Percentiles rank a stretch among this genome's conserved stretches.
Conservation (phyloP, 1,284 basidiomycete species). For the Ustilago vetiveriae region DNA sequence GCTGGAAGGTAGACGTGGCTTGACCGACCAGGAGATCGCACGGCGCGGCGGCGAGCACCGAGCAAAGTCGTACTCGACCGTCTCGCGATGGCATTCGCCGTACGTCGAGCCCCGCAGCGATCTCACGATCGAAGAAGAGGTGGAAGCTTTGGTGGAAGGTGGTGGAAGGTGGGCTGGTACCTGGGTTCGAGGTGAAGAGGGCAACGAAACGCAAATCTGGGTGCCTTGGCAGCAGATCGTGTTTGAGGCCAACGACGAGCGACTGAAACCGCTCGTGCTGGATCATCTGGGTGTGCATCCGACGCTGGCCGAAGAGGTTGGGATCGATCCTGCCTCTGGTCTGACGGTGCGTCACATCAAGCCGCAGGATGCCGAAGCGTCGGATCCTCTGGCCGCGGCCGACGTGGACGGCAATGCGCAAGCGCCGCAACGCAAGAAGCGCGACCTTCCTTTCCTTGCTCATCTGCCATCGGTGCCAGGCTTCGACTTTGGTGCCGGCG, state of each 20-base stretch:
- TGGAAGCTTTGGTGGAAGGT: constrained; percentile 93
- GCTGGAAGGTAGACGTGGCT: constrained; percentile 65
- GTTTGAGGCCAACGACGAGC: constrained; percentile 61
- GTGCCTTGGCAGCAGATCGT: constrained; percentile 63
- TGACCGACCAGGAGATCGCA: constrained; percentile 67
- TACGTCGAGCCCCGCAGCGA: constrained; percentile 79
- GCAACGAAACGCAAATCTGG: constrained; percentile 50
- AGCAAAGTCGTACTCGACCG: constrained; percentile 81
- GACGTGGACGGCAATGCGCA: constrained; percentile 6
- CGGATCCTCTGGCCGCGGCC: constrained; percentile 7
- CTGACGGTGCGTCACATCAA: constrained; percentile 43
- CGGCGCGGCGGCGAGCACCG: constrained; percentile 68
- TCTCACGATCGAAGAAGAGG: constrained; percentile 77
- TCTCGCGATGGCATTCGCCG: constrained; percentile 82
- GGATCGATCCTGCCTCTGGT: constrained; percentile 48
- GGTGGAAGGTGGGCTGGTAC: constrained; percentile 72
- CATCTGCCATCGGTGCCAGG: constrained; percentile 56
- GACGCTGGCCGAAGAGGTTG: constrained; percentile 42
- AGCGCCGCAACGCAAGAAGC: constrained; percentile 10
- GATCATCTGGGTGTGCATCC: constrained; percentile 15
- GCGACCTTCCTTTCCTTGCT: constrained; percentile 68
- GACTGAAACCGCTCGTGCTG: constrained; percentile 39
- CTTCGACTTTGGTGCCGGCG: constrained; percentile 44
- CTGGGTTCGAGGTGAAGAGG: constrained; percentile 56
- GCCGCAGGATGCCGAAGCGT: constrained; percentile 64